Percentiles rank a stretch among this genome's conserved stretches.
Evolutionary conservation across 2,329 filamentous ascomycete genomes (phyloP).

Genomic region (Magnaporthiopsis rhizophila): DNA sequence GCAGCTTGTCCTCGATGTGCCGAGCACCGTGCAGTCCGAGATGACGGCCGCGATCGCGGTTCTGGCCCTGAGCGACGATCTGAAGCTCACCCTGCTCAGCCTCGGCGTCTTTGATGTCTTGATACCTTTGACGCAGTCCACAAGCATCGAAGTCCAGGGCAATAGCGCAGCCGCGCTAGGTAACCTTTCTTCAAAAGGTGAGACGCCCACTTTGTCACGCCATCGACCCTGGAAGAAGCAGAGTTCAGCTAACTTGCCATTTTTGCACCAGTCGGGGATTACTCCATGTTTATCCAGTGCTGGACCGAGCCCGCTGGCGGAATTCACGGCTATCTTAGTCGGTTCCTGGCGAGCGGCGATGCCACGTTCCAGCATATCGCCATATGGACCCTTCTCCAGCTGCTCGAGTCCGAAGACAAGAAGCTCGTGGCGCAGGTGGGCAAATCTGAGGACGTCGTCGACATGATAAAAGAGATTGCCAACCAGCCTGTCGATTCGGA

Average conservation of each 20-base stretch:
- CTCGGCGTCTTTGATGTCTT: constrained; percentile 94
- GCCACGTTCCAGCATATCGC: constrained; percentile 98
- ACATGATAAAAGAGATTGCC: constrained; percentile 85
- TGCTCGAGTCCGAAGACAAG: constrained; percentile 91
- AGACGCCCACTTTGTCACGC: constrained; percentile 17
- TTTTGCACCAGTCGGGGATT: constrained; percentile 71
- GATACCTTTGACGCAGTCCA: constrained; percentile 88
- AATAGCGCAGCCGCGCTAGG: constrained; percentile 95
- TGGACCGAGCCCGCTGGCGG: constrained; percentile 90
- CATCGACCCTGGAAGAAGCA: neutral
- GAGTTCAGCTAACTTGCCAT: neutral
- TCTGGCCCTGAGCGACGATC: constrained; percentile 86
- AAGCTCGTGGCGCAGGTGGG: constrained; percentile 81
- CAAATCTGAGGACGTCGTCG: constrained; percentile 82
- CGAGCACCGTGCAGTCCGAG: constrained; percentile 91
- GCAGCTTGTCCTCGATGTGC: constrained; percentile 86
- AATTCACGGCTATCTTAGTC: constrained; percentile 88
- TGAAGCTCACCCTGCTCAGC: constrained; percentile 84
- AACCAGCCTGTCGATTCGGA: constrained; percentile 84
- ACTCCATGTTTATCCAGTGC: constrained; percentile 89
- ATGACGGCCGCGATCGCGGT: constrained; percentile 99
- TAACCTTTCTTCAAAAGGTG: constrained; percentile 95
- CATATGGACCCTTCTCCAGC: constrained; percentile 92
- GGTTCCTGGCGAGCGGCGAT: constrained; percentile 90
- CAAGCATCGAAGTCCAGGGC: constrained; percentile 95